Base-by-base conservation (phyloP, 192 early-diverging fungal genomes). In the Umbelopsis vinacea region DNA sequence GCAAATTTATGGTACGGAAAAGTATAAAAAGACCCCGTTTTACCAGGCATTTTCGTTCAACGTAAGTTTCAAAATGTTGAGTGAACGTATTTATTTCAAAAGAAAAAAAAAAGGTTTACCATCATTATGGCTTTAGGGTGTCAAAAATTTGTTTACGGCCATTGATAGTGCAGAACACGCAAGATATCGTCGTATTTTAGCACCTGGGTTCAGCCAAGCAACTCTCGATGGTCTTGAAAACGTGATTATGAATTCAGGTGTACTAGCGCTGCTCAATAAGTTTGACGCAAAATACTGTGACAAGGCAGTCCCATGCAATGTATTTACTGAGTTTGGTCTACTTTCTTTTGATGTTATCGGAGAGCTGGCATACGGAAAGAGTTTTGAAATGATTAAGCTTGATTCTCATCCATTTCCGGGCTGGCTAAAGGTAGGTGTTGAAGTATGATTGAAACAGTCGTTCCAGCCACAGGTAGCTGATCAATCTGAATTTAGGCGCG, bases 311-410 rank as follows among this genome's bases (percentile, higher is more conserved):
- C 3, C 12, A 4, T 24, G 22, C 0, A 68, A 68, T n/a, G 0
- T 46, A 22, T 68, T 47, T 37, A 46, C 37, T 17, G 67, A 68
- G 43, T 46, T 46, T 23, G 37, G 40, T 46, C 15, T 46, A 17
- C 22, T 68, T 10, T 35, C 67, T 17, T 68, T 68, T 68, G 67
- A 68, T 47, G 43, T 68, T 22, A 9, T 68, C 4, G 67, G 67
- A n/a, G 67, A 68, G 19, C 45, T 68, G 19, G 67, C 43, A 4
- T 68, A 46, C 8, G 67, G 67, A 10, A 46, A 68, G 46, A 68
- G 45, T 19, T 68, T 68, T 46, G 45, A 48, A 17, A 68, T 68
- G 67, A 45, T 68, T 17, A 14, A 46, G 15, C 37, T 46, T 23
- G 43, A 48, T 47, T 17, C 12, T 8, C 67, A 68, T 23, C 67